Evolutionary conservation across 2,329 filamentous ascomycete genomes (phyloP), one percentile per base, ranked within the genome.

Genomic region (Cladophialophora bantiana): DNA sequence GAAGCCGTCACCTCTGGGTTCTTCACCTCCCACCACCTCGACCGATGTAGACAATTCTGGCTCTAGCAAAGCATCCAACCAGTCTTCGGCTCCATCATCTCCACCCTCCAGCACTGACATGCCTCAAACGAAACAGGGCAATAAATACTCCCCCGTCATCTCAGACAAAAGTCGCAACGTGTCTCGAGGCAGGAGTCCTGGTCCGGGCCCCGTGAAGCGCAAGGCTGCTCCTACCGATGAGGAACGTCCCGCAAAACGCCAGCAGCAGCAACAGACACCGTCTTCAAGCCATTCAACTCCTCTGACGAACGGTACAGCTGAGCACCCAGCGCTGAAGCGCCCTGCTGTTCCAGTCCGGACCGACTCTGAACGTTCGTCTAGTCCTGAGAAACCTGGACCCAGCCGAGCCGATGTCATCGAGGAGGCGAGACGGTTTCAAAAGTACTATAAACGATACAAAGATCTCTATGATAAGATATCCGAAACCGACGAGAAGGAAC

Each of bases 1-100:
- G 73, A 88, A 88, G 61, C 86, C 86, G 2, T 89, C 87, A 15
- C 86, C 86, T 12, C 82, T 89, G 10, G 86, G 84, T 9, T 86
- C 85, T 6, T 88, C 87, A 2, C 85, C 86, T 26, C 86, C 86
- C 5, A 83, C 86, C 67, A 88, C 87, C 74, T 84, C 84, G 34
- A 88, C 86, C 20, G 85, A 89, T 73, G 78, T 85, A 63, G 79
- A 85, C 68, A 78, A 83, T 73, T 78, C 78, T 69, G 76, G 70
- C 58, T 77, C 77, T 48, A 78, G 79, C 54, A 78, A 80, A 50
- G 69, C 65, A n/a, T 70, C 71, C 18, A 79, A 78, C 50, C 76
- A 78, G 54, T 79, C 80, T 4, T 82, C 80, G 15, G 80, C 79
- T 52, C 82, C 80, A 20, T 81, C 79, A 3, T 82, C 81, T 10